Evolutionary conservation across 768 basidiomycete species (phyloP).

Genomic region (Coprinopsis cinerea): DNA sequence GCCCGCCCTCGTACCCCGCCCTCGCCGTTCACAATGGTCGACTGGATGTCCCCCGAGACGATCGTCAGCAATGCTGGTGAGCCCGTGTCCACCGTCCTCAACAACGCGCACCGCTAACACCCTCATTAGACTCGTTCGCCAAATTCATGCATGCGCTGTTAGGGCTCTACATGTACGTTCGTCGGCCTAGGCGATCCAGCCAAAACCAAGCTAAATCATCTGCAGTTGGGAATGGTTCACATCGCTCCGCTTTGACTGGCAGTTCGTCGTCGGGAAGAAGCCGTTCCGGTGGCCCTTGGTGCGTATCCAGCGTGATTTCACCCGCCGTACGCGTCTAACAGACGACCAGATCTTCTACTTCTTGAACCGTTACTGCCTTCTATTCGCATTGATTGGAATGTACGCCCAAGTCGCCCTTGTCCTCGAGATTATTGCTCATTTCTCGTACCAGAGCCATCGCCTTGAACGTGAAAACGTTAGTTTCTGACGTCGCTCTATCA

Average conservation of each 20-base stretch:
- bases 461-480: constrained; percentile 50
- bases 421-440: constrained; percentile 6
- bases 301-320: constrained; percentile 10
- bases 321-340: not conserved
- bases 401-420: constrained; percentile 26
- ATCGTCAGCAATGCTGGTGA: constrained; percentile 43
- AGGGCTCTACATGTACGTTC: constrained; percentile 52
- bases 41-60: constrained; percentile 49
- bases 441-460: constrained; percentile 43
- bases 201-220: constrained; percentile 4
- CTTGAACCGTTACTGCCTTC: constrained; percentile 56
- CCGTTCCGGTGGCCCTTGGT: constrained; percentile 68
- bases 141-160: constrained; percentile 57
- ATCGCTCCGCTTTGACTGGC: constrained; percentile 61
- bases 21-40: constrained; percentile 36
- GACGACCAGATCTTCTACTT: constrained; percentile 59
- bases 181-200: not conserved
- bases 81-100: constrained; percentile 9
- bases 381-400: constrained; percentile 68
- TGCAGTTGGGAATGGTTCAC: constrained; percentile 63
- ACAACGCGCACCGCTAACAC: not conserved
- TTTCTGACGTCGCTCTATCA: not conserved
- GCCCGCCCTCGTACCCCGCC: not conserved
- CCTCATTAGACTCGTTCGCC: constrained; percentile 34
- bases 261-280: constrained; percentile 49